Evolutionary conservation across 2,329 filamentous ascomycete species (phyloP).

Genomic region (Xylariaceae sp.): DNA sequence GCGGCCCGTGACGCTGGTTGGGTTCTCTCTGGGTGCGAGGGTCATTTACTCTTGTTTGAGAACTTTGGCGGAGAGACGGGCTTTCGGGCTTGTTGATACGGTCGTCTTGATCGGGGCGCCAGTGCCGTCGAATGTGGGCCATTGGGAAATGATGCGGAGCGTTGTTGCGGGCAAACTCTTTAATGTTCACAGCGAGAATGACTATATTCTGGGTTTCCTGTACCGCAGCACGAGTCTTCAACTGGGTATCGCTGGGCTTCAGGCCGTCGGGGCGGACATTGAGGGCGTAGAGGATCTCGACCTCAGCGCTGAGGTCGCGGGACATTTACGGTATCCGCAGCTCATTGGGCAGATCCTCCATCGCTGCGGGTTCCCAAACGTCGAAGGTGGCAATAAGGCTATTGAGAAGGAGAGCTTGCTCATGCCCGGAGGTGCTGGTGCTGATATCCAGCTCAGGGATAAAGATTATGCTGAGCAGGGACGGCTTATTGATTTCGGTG

Average conservation of each 20-base stretch:
- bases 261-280: slow-evolving; percentile 61
- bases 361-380: slow-evolving; percentile 47
- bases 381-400: slow-evolving; percentile 38
- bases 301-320: slow-evolving; percentile 48
- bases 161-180: slow-evolving; percentile 79
- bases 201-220: slow-evolving; percentile 81
- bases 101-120: slow-evolving; percentile 73
- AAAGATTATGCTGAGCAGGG: slow-evolving; percentile 30
- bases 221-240: slow-evolving; percentile 82
- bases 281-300: slow-evolving; percentile 59
- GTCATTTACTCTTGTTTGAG: slow-evolving; percentile 66
- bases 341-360: slow-evolving; percentile 49
- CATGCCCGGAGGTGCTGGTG: slow-evolving; percentile 17
- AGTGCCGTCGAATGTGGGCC: slow-evolving; percentile 63
- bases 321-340: slow-evolving; percentile 50
- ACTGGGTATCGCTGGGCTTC: slow-evolving; percentile 77
- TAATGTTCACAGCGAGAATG: slow-evolving; percentile 84
- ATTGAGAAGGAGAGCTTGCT: slow-evolving; percentile 50
- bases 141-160: slow-evolving; percentile 73
- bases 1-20: slow-evolving; percentile 61
- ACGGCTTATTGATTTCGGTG: slow-evolving; percentile 41
- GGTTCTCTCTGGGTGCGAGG: slow-evolving; percentile 63
- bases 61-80: slow-evolving; percentile 59
- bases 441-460: slow-evolving; percentile 32
- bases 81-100: slow-evolving; percentile 64